phyloP scores from a whole-genome alignment of 208 protist species.

The Acanthamoeba healyi region DNA sequence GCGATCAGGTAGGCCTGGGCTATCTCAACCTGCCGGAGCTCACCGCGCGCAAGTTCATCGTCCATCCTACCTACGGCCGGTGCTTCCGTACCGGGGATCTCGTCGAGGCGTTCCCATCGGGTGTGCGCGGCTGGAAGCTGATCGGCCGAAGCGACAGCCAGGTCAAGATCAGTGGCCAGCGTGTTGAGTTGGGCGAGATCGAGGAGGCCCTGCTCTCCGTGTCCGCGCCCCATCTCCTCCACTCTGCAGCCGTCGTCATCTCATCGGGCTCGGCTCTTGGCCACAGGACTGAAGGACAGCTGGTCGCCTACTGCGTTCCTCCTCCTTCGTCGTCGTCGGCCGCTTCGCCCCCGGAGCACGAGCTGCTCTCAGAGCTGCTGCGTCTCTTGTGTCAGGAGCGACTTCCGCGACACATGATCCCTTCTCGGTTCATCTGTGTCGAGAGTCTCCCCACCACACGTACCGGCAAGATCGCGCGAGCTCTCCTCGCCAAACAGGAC shows the following conservation, averaged over 20 bases:
- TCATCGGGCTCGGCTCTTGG: neutral
- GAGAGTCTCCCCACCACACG: neutral
- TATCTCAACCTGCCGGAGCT: slow-evolving; percentile 66
- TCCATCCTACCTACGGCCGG: slow-evolving; percentile 14
- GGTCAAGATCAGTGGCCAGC: slow-evolving; percentile 67
- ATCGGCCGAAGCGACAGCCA: slow-evolving; percentile 51
- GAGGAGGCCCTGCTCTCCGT: slow-evolving; percentile 57
- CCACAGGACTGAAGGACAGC: neutral
- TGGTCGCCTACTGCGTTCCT: slow-evolving; percentile 57
- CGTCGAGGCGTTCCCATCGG: slow-evolving; percentile 4
- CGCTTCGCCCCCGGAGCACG: neutral
- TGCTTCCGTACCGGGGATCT: slow-evolving; percentile 73
- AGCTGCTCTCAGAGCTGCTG: slow-evolving; percentile 56
- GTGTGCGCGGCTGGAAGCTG: slow-evolving; percentile 31
- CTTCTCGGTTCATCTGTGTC: slow-evolving; percentile 38
- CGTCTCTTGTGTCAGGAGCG: slow-evolving; percentile 24
- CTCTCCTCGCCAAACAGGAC: neutral
- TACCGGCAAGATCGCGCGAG: slow-evolving; percentile 49
- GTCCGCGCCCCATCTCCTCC: slow-evolving; percentile 12
- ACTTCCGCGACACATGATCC: slow-evolving; percentile 66
- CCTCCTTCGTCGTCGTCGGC: neutral
- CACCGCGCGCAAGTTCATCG: slow-evolving; percentile 13
- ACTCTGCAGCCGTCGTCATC: slow-evolving; percentile 44
- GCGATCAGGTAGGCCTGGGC: slow-evolving; percentile 39
- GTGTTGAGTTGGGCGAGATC: slow-evolving; percentile 70